Conservation (phyloP, 805 yeast species). For the Nakazawaea populi region DNA sequence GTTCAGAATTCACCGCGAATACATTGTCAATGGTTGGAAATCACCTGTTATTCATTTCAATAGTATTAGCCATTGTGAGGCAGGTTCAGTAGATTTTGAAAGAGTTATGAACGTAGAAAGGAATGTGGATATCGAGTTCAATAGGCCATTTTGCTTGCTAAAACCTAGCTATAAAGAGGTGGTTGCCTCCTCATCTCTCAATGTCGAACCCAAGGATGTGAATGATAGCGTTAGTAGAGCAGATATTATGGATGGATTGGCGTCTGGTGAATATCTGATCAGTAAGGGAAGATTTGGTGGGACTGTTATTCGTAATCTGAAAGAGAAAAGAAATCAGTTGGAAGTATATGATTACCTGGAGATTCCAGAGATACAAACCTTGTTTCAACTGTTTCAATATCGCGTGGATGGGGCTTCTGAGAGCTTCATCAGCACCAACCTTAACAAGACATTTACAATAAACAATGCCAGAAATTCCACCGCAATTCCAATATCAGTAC, state of each 20-base stretch:
- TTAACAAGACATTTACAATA: too few species aligned
- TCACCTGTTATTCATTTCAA: conserved; percentile 37
- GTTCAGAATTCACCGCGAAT: conserved; percentile 45
- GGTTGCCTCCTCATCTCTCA: neutral
- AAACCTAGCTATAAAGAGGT: conserved; percentile 17
- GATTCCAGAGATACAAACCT: too few species aligned
- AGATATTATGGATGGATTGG: neutral
- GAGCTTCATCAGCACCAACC: too few species aligned
- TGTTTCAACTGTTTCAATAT: neutral
- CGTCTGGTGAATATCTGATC: neutral
- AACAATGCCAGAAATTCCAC: too few species aligned
- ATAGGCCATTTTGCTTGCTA: conserved; percentile 37
- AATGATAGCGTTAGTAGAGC: too few species aligned
- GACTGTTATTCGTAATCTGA: neutral
- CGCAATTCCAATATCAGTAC: too few species aligned
- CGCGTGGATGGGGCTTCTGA: too few species aligned
- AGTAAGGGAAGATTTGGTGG: neutral
- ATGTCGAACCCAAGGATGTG: too few species aligned
- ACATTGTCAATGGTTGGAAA: conserved; percentile 30
- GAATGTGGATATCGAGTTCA: conserved; percentile 43
- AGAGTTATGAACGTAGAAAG: conserved; percentile 27
- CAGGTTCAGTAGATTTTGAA: conserved; percentile 42
- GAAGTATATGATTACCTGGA: too few species aligned
- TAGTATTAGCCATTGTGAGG: conserved; percentile 43
- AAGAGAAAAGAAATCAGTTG: too few species aligned